These are phyloP conservation scores for Penicillium brevicompactum DNA, from an alignment of 2,329 filamentous ascomycete species.

Conservation along the genomic window DNA sequence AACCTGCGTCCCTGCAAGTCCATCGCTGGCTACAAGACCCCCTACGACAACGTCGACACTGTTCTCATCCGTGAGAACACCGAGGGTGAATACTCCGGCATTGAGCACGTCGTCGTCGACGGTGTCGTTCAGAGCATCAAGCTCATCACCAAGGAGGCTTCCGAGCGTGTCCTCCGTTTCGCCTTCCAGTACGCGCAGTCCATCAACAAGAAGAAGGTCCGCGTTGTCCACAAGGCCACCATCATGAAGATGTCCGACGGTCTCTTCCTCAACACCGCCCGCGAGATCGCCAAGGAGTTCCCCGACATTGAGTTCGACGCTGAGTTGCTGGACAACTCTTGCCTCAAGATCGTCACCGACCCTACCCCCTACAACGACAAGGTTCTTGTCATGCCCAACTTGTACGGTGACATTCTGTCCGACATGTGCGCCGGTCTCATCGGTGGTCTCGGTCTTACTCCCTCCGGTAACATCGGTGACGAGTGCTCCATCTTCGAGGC, in stretches of 20 bases:
- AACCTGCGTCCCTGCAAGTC: conserved; percentile 98
- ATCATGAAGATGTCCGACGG: conserved; percentile 99
- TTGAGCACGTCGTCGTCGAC: conserved; percentile 97
- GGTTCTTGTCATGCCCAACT: conserved; percentile 95
- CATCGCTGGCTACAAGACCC: conserved; percentile 96
- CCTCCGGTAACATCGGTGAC: conserved; percentile 97
- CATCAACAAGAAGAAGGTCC: conserved; percentile 94
- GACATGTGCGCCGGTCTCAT: conserved; percentile 99
- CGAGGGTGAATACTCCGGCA: conserved; percentile 98
- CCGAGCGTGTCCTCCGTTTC: conserved; percentile 92
- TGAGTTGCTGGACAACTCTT: conserved; percentile 98
- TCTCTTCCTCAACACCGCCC: conserved; percentile 88
- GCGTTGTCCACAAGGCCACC: conserved; percentile 98
- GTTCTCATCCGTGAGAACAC: conserved; percentile 99
- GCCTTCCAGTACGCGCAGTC: conserved; percentile 97
- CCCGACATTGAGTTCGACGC: conserved; percentile 94
- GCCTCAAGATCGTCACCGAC: conserved; percentile 98
- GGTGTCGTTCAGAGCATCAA: conserved; percentile 99
- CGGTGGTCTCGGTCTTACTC: conserved; percentile 93
- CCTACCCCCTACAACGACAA: conserved; percentile 98
- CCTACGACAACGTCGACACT: conserved; percentile 95
- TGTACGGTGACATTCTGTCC: conserved; percentile 98
- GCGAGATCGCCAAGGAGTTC: conserved; percentile 90
- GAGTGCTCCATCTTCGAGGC: conserved; percentile 99
- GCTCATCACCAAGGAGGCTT: conserved; percentile 94